Conservation (phyloP, 768 basidiomycete species). For the Serendipita sp. region DNA sequence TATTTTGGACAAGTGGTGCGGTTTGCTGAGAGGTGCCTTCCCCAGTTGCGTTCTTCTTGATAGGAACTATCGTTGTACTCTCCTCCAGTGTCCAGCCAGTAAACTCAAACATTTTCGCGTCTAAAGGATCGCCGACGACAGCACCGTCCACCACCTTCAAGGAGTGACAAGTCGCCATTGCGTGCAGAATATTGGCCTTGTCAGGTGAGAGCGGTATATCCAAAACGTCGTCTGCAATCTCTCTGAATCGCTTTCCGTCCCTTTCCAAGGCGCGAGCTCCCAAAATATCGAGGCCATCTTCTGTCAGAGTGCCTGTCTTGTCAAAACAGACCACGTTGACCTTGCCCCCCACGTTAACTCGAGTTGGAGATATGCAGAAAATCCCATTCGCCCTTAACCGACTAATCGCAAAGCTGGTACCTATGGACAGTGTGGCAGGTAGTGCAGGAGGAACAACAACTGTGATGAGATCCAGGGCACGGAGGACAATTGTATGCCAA, state of each 20-base stretch:
- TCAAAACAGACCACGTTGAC: constrained; percentile 97
- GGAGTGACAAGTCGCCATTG: constrained; percentile 90
- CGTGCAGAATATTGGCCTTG: constrained; percentile 78
- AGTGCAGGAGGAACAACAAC: constrained; percentile 95
- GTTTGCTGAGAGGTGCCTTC: constrained; percentile 38
- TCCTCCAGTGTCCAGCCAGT: constrained; percentile 94
- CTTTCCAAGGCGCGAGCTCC: constrained; percentile 80
- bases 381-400: constrained; percentile 76
- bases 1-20: constrained; percentile 83
- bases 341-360: constrained; percentile 91
- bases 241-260: constrained; percentile 62
- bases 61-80: constrained; percentile 58
- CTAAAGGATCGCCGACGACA: constrained; percentile 87
- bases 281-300: constrained; percentile 93
- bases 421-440: constrained; percentile 92
- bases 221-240: constrained; percentile 70
- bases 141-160: constrained; percentile 78
- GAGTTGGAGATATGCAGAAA: constrained; percentile 90
- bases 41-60: constrained; percentile 43
- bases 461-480: constrained; percentile 88
- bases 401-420: constrained; percentile 84
- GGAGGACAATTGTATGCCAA: constrained; percentile 80
- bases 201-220: constrained; percentile 57
- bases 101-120: constrained; percentile 96
- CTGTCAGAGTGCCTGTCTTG: constrained; percentile 96